phyloP scores from a whole-genome alignment of 495 filamentous ascomycete species.

The Hyaloscypha finlandica region DNA sequence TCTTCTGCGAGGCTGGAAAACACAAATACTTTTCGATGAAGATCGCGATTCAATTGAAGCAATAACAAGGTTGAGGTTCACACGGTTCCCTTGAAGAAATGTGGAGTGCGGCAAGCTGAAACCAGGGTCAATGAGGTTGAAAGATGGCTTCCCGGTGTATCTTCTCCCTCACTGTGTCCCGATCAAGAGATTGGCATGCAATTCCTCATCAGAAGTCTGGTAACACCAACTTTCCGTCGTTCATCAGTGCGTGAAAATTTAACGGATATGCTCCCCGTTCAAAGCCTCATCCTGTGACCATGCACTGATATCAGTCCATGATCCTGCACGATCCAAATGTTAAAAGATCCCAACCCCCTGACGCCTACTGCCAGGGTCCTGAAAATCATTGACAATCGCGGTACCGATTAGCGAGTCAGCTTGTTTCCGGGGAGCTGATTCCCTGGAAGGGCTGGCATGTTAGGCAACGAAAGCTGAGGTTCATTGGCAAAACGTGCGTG shows the following conservation, averaged over 20 bases:
- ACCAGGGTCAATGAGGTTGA: not conserved
- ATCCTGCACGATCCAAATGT: not conserved
- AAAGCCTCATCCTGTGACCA: not conserved
- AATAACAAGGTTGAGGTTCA: not conserved
- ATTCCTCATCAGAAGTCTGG: not conserved
- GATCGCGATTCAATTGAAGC: not conserved
- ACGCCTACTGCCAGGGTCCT: not conserved
- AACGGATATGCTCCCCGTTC: not conserved
- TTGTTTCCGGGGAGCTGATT: not conserved
- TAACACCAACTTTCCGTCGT: not conserved
- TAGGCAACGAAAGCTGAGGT: not conserved
- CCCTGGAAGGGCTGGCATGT: not conserved
- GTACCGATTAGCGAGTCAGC: not conserved
- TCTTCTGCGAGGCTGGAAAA: not conserved
- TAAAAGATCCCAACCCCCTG: not conserved
- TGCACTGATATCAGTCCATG: not conserved
- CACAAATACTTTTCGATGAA: not conserved
- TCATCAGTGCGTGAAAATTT: not conserved
- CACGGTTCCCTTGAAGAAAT: not conserved
- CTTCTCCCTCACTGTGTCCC: not conserved
- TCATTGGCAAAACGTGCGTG: not conserved
- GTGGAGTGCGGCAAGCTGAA: not conserved
- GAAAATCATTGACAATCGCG: constrained; percentile 1
- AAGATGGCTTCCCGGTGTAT: not conserved
- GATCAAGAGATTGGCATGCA: not conserved